phyloP scores from a whole-genome alignment of 352 stramenopile genomes.

The Phytophthora macrochlamydospora region DNA sequence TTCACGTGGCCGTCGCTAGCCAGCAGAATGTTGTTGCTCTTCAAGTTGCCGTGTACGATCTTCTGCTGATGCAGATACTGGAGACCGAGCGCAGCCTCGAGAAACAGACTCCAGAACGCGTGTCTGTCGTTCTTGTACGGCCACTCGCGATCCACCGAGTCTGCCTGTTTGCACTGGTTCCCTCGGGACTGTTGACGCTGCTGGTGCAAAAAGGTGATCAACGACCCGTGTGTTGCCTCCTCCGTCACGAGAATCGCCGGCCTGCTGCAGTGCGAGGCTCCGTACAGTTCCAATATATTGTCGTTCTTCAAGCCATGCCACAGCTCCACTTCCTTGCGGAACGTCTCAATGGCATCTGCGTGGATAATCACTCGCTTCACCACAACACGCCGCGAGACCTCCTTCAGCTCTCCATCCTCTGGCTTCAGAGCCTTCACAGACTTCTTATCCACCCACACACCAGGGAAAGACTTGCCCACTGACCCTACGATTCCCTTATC shows the following conservation, averaged over 20 bases:
- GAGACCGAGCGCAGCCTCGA: slow-evolving; percentile 46
- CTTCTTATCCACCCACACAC: slow-evolving; percentile 23
- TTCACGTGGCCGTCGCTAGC: slow-evolving; percentile 56
- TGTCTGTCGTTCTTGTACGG: slow-evolving; percentile 15
- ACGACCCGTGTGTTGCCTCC: slow-evolving; percentile 10
- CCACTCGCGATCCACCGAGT: background rate
- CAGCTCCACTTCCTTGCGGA: slow-evolving; percentile 29
- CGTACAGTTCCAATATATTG: slow-evolving; percentile 27
- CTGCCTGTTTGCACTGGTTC: slow-evolving; percentile 4
- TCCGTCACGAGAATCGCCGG: slow-evolving; percentile 26
- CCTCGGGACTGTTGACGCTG: slow-evolving; percentile 7
- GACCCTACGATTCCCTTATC: slow-evolving; percentile 13
- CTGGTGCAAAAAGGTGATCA: slow-evolving; percentile 14
- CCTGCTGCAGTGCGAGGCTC: slow-evolving; percentile 30
- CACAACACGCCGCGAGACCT: slow-evolving; percentile 12
- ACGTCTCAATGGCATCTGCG: slow-evolving; percentile 28
- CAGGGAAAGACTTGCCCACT: slow-evolving; percentile 16
- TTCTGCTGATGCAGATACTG: slow-evolving; percentile 59
- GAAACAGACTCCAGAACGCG: slow-evolving; percentile 29
- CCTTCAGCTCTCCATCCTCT: background rate
- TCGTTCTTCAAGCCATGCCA: slow-evolving; percentile 20
- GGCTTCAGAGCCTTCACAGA: slow-evolving; percentile 12
- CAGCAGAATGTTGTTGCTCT: slow-evolving; percentile 71
- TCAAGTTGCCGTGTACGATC: slow-evolving; percentile 62
- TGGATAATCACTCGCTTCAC: slow-evolving; percentile 22